Base-by-base conservation (phyloP, 140 eudicot genomes). In the Ambrosia hybrid region DNA sequence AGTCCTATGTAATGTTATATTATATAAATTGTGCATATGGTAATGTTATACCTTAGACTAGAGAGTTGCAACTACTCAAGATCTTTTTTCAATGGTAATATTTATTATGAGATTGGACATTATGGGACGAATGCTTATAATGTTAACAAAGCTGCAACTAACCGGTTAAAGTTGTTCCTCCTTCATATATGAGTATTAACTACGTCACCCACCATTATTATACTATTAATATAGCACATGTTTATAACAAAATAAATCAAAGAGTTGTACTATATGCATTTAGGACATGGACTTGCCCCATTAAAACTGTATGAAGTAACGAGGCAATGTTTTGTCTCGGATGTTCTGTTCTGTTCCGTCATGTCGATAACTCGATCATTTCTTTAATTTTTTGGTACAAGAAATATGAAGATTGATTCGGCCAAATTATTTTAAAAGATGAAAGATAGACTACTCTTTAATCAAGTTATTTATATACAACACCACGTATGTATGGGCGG, bases 131-230 rank as follows among this genome's bases (percentile, higher is more conserved):
- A 51, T 77, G 71, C 65, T 51, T 77, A 69, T 69, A 21, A 21
- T 49, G 64, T 61, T 70, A 36, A 51, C 37, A 75, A 76, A 60
- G 62, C 71, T 49, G 73, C 48, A 75, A 69, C 51, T 69, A 60
- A 60, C 76, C 71, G 9, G 81, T 70, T 61, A 62, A 77, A 77
- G 76, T 26, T 61, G 67, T 77, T 21, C 26, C 63, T 21, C 26
- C 63, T 33, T 68, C 65, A 37, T 68, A 16, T 52, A 77, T 51
- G 76, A 77, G 79, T 79, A 37, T 36, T 79, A 57, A 73, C 73
- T 79, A 73, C 75, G 66, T 48, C 58, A 72, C 37, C 83, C 6
- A 72, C 78, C 55, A 53, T 66, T 3, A 30, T 55, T 68, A 21
- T 21, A 21, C 26, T 21, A 21, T 21, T 21, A 21, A 21, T 21